These are phyloP conservation scores for Haberlea rhodopensis DNA, from an alignment of 257 asterid genomes.

Conservation along the genomic window DNA sequence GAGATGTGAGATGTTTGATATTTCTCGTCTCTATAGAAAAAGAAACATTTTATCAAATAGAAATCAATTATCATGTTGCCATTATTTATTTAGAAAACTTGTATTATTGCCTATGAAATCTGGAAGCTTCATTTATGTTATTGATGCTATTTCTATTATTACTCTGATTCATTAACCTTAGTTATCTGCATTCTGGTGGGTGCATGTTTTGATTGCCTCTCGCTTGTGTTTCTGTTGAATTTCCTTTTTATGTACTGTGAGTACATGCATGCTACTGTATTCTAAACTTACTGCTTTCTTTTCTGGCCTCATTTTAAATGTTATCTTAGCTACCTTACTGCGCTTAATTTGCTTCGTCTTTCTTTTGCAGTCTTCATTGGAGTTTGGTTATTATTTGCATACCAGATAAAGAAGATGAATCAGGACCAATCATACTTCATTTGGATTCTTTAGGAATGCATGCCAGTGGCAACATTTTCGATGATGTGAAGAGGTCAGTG, in stretches of 20 bases:
- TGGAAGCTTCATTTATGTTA: neutral
- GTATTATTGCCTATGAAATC: neutral
- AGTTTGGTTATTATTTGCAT: conserved; percentile 90
- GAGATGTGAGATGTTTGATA: neutral
- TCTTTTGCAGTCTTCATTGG: conserved; percentile 73
- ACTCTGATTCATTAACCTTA: conserved; percentile 1
- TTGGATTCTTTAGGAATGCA: conserved; percentile 88
- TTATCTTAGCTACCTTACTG: conserved; percentile 23
- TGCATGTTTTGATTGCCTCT: conserved; percentile 2
- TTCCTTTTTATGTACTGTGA: conserved; percentile 23
- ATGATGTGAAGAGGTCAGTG: conserved; percentile 61
- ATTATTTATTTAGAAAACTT: too few relatives aligned
- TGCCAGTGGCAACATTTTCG: conserved; percentile 52
- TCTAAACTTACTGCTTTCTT: conserved; percentile 18
- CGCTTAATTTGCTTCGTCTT: conserved; percentile 26
- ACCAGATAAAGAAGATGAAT: conserved; percentile 70
- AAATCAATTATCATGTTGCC: neutral
- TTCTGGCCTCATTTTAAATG: conserved; percentile 22
- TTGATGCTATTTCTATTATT: neutral
- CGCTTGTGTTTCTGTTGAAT: conserved; percentile 13
- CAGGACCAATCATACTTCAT: conserved; percentile 72
- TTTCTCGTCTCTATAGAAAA: neutral
- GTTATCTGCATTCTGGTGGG: conserved; percentile 16
- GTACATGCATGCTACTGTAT: conserved; percentile 10
- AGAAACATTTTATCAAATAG: neutral